phyloP scores from a whole-genome alignment of 2,329 filamentous ascomycete genomes.

The Penicillium crustosum region DNA sequence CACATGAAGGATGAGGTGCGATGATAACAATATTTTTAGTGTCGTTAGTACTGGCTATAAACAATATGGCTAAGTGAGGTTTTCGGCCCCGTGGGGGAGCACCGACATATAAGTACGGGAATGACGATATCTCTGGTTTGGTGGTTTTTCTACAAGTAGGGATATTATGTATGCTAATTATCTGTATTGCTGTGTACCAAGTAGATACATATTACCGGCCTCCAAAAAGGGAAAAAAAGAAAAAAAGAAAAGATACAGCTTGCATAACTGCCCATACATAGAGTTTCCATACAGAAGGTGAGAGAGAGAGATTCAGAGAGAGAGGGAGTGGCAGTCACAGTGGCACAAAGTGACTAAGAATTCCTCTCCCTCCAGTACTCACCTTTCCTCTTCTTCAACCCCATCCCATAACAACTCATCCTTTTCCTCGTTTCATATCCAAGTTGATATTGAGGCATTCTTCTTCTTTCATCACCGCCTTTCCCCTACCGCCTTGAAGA shows the following conservation, averaged over 20 bases:
- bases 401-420: constrained; percentile 17
- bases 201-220: not conserved
- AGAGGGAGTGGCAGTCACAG: constrained; percentile 9
- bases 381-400: constrained; percentile 5
- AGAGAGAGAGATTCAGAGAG: constrained; percentile 3
- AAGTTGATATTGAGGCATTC: constrained; percentile 3
- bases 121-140: not conserved
- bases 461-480: constrained; percentile 23
- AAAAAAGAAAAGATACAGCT: not conserved
- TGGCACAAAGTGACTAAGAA: constrained; percentile 13
- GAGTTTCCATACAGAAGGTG: constrained; percentile 3
- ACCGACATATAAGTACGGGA: not conserved
- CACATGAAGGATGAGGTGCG: not conserved
- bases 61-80: not conserved
- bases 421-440: constrained; percentile 2
- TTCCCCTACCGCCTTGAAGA: constrained; percentile 17
- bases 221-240: not conserved
- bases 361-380: constrained; percentile 7
- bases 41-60: not conserved
- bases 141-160: not conserved
- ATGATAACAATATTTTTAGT: not conserved
- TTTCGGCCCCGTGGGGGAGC: not conserved
- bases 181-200: not conserved
- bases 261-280: constrained; percentile 2
- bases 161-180: not conserved